Percentiles rank a stretch among this genome's conserved stretches.
Conservation (phyloP, 129 eudicot genomes). For the Artemisia tridentata region DNA sequence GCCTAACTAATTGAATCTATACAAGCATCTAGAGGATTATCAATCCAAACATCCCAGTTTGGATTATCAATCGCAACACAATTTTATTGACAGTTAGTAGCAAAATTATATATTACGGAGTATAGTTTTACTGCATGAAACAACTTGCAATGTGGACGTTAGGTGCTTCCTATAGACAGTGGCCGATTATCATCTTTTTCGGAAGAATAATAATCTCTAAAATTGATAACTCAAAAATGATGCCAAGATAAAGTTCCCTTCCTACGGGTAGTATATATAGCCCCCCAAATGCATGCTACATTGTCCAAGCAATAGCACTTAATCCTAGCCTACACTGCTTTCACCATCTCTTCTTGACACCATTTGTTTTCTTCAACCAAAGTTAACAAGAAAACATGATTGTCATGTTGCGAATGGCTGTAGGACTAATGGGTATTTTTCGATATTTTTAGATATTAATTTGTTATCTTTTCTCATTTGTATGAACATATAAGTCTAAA, state of each 20-base stretch:
- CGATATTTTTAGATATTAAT: neutral
- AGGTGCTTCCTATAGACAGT: constrained; percentile 31
- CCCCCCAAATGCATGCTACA: constrained; percentile 36
- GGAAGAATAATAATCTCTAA: constrained; percentile 23
- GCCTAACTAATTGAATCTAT: too few species aligned
- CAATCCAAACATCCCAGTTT: too few species aligned
- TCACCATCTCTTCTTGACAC: constrained; percentile 26
- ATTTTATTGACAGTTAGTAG: too few species aligned
- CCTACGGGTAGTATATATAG: constrained; percentile 41
- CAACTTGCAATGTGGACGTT: constrained; percentile 15
- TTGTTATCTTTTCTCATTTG: neutral
- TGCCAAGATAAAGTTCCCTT: constrained; percentile 35
- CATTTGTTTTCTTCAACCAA: neutral
- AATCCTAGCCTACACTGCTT: constrained; percentile 3
- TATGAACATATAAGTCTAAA: constrained; percentile 14
- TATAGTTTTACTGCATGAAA: constrained; percentile 7
- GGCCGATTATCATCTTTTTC: constrained; percentile 20
- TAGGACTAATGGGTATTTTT: constrained; percentile 69
- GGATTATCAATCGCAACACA: neutral
- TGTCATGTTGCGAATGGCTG: constrained; percentile 54
- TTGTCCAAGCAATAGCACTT: constrained; percentile 27
- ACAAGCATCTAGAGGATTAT: too few species aligned
- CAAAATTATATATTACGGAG: neutral
- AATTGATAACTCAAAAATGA: constrained; percentile 24
- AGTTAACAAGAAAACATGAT: constrained; percentile 41